phyloP scores from a whole-genome alignment of 176 grass and related monocot species.

The Lolium multiflorum region DNA sequence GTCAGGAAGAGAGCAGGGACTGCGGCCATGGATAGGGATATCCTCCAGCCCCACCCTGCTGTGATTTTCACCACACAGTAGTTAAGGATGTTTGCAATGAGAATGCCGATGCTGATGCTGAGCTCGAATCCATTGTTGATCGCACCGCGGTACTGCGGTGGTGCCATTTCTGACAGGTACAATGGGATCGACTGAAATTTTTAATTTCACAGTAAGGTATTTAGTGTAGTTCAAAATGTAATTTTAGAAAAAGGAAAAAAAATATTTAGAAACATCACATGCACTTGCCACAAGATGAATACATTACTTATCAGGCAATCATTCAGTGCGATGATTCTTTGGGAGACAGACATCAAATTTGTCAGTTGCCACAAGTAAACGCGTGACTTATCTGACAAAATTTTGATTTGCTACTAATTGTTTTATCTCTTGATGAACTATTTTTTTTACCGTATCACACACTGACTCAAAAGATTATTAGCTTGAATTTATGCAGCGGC shows the following conservation, averaged over 20 bases:
- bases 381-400: no score
- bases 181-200: conserved; percentile 78
- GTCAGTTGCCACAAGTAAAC: no score
- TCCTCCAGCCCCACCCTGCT: conserved; percentile 73
- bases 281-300: conserved; percentile 5
- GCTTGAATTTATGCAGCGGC: neutral
- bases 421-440: no score
- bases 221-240: conserved; percentile 4
- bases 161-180: conserved; percentile 92
- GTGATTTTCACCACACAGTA: conserved; percentile 65
- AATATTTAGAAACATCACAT: neutral
- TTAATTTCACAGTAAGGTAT: conserved; percentile 24
- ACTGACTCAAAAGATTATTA: no score
- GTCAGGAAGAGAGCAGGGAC: conserved; percentile 74
- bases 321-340: neutral
- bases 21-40: conserved; percentile 77
- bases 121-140: conserved; percentile 81
- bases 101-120: conserved; percentile 73
- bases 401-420: no score
- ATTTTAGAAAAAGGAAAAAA: neutral
- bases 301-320: neutral
- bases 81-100: conserved; percentile 85
- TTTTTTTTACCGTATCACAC: no score
- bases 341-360: neutral
- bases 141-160: conserved; percentile 74